Conservation (phyloP, 768 basidiomycete species). For the Rubroboletus pulcherrimus region DNA sequence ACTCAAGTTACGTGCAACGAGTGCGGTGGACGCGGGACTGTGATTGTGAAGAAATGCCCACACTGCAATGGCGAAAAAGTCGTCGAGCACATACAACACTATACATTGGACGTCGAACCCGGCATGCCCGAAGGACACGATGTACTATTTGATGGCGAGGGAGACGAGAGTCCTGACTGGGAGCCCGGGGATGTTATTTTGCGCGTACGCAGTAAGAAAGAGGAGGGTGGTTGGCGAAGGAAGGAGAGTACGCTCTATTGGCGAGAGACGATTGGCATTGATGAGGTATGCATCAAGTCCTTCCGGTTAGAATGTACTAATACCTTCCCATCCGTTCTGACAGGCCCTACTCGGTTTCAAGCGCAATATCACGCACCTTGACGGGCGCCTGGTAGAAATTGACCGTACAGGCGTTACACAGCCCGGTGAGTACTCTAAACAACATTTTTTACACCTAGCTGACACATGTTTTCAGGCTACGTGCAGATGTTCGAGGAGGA, state of each 20-base stretch:
- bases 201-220: slow-evolving; percentile 72
- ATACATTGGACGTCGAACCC: slow-evolving; percentile 79
- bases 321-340: not conserved
- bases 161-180: slow-evolving; percentile 95
- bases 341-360: slow-evolving; percentile 97
- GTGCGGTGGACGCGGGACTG: slow-evolving; percentile 79
- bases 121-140: slow-evolving; percentile 95
- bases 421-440: slow-evolving; percentile 52
- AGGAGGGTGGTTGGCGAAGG: slow-evolving; percentile 78
- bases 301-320: not conserved
- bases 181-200: slow-evolving; percentile 92
- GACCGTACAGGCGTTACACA: slow-evolving; percentile 82
- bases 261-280: slow-evolving; percentile 85
- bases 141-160: slow-evolving; percentile 92
- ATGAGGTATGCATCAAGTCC: slow-evolving; percentile 53
- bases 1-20: slow-evolving; percentile 79
- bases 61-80: slow-evolving; percentile 83
- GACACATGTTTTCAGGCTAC: slow-evolving; percentile 49
- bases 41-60: slow-evolving; percentile 74
- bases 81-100: slow-evolving; percentile 71
- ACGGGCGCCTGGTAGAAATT: slow-evolving; percentile 74
- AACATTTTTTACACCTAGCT: not conserved
- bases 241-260: slow-evolving; percentile 92
- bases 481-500: slow-evolving; percentile 84
- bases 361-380: slow-evolving; percentile 86